Evolutionary conservation across 2,329 filamentous ascomycete genomes (phyloP), one percentile per base, ranked within the genome.

Genomic region (Diaporthe vaccinii): DNA sequence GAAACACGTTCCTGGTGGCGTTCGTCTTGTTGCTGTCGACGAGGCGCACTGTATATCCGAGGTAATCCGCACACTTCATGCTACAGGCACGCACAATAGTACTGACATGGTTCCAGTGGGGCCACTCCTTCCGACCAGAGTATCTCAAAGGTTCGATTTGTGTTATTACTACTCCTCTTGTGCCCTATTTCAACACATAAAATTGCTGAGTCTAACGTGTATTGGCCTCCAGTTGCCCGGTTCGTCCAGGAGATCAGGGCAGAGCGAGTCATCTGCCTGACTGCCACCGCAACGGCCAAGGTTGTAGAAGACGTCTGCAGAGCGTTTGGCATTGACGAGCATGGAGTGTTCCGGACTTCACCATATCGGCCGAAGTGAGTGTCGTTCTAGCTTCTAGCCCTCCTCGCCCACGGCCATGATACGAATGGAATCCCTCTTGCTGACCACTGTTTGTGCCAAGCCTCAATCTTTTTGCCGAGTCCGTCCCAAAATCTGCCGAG

Each of bases 11-110:
- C 85, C 86, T 0, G 90, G 89, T 2, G 89, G 89, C 9, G 84
- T 92, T 1, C 86, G 91, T 3, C 81, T 92, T 6, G 81, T 92
- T 31, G 90, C 89, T 1, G 86, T 91, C 0, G 89, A 91, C 53
- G 89, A 91, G 78, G 89, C 89, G 0, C 89, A 91, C 77, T 91
- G 89, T 76, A 89, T 91, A 53, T 91, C 89, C 4, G 88, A 90
- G 76, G 79, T 80, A 25, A 4, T 51, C 31, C 2, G 6, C 3
- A 10, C 3, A 5, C 65, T 7, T 15, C 12, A 8, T 10, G 15
- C 3, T 78, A 75, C 0, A 75, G 77, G 9, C 59, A 72, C 10
- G 72, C 9, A 3, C n/a, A n/a, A 15, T n/a, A 44, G 53, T 14
- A 28, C 73, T 76, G 28, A 77, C 78, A 44, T 67, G 77, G 5